phyloP scores from a whole-genome alignment of 805 yeast species.

The Middelhovenomyces tepae region DNA sequence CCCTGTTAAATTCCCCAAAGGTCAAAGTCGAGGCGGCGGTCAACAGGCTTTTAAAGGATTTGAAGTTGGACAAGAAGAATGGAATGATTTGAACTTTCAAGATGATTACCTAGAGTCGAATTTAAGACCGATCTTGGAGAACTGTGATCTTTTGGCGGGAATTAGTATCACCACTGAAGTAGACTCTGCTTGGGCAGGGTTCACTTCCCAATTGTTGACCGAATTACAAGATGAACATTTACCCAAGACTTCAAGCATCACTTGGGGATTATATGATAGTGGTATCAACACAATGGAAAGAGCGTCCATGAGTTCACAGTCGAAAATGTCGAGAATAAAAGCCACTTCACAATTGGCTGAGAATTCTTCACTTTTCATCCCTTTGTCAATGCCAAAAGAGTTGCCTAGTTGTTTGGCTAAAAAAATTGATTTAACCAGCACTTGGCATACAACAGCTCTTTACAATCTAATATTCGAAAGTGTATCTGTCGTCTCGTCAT shows the following conservation, averaged over 20 bases:
- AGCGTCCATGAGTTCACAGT: constrained; percentile 11
- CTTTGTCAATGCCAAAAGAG: constrained; percentile 34
- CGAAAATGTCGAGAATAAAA: constrained; percentile 35
- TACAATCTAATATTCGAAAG: constrained; percentile 39
- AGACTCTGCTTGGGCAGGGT: constrained; percentile 83
- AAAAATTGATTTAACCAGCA: constrained; percentile 18
- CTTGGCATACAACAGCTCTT: constrained; percentile 38
- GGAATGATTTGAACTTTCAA: constrained; percentile 28
- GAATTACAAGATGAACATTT: constrained; percentile 62
- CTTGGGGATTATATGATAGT: constrained; percentile 37
- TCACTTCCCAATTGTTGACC: constrained; percentile 42
- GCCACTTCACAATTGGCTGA: constrained; percentile 38
- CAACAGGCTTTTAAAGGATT: constrained; percentile 18
- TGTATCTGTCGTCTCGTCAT: constrained; percentile 33
- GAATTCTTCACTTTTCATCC: constrained; percentile 47
- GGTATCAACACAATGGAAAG: constrained; percentile 17
- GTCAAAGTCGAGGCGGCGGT: constrained; percentile 24
- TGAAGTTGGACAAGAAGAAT: constrained; percentile 56
- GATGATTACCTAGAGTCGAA: constrained; percentile 47
- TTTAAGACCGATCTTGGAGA: constrained; percentile 59
- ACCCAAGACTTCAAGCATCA: constrained; percentile 38
- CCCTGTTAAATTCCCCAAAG: constrained; percentile 26
- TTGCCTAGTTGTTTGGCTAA: constrained; percentile 10
- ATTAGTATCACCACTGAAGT: constrained; percentile 59
- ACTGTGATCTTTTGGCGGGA: constrained; percentile 68